Conservation (phyloP, 441 rosid species). For the Brassica hybrid region DNA sequence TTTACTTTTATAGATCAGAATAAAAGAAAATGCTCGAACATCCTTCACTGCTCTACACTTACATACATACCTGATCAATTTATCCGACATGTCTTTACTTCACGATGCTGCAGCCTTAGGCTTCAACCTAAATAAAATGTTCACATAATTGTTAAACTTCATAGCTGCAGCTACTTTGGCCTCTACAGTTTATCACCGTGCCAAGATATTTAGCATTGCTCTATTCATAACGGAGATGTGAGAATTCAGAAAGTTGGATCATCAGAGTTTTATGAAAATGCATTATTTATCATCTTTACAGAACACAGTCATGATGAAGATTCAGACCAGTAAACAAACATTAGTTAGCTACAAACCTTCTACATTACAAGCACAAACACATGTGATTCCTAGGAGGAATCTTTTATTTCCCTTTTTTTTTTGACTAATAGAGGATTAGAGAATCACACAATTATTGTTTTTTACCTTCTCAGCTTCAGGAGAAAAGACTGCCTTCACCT, state of each 20-base stretch:
- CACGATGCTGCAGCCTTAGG: slow-evolving; percentile 6
- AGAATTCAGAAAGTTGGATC: neutral
- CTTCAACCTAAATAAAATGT: slow-evolving; percentile 9
- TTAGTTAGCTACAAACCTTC: slow-evolving; percentile 23
- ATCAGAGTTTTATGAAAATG: slow-evolving; percentile 15
- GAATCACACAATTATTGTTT: slow-evolving; percentile 30
- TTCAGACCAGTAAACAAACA: slow-evolving; percentile 17
- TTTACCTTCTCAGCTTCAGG: slow-evolving; percentile 48
- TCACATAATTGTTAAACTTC: slow-evolving; percentile 17
- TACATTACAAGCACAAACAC: slow-evolving; percentile 16
- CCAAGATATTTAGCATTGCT: slow-evolving; percentile 5
- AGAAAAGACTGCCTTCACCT: slow-evolving; percentile 42
- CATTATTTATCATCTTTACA: slow-evolving; percentile 32
- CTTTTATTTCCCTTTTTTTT: slow-evolving; percentile 6
- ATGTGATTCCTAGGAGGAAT: slow-evolving; percentile 25
- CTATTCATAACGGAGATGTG: neutral
- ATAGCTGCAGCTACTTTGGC: slow-evolving; percentile 11
- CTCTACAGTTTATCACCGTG: slow-evolving; percentile 16
- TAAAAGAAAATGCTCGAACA: neutral
- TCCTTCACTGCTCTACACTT: neutral
- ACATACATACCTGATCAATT: slow-evolving; percentile 10
- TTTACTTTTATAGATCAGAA: neutral
- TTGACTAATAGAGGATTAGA: slow-evolving; percentile 18
- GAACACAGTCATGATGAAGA: slow-evolving; percentile 6
- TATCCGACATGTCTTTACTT: neutral